Percentiles rank a stretch among this genome's conserved stretches.
Evolutionary conservation across 2,329 filamentous ascomycete genomes (phyloP).

Genomic region (Penicillium psychrosexuale): DNA sequence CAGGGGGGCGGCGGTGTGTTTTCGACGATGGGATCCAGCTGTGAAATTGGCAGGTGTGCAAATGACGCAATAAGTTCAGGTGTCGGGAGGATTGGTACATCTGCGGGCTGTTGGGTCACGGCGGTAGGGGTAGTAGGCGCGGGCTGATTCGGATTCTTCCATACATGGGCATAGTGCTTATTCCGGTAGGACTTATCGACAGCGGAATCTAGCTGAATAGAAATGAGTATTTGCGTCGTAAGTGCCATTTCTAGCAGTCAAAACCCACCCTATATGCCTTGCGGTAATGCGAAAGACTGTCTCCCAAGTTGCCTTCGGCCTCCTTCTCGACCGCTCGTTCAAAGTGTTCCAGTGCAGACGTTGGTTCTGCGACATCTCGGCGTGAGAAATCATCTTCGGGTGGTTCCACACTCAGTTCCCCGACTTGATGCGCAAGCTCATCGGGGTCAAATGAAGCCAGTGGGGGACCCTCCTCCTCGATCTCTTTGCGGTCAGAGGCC

Average conservation of each 20-base stretch:
- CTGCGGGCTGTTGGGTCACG: conserved; percentile 56
- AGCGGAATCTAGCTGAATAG: conserved; percentile 67
- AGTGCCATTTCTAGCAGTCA: background rate
- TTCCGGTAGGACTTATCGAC: conserved; percentile 86
- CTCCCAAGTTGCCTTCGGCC: conserved; percentile 76
- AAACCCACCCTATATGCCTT: conserved; percentile 73
- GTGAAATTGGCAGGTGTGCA: conserved; percentile 64
- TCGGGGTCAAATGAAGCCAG: conserved; percentile 24
- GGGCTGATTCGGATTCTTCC: conserved; percentile 46
- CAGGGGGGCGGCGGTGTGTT: conserved; percentile 72
- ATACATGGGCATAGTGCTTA: conserved; percentile 77
- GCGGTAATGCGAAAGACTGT: conserved; percentile 83
- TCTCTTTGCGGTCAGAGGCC: conserved; percentile 38
- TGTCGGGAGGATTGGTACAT: conserved; percentile 51
- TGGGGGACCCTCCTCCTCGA: conserved; percentile 34
- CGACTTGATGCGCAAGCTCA: conserved; percentile 37
- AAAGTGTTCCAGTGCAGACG: conserved; percentile 85
- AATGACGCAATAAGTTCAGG: conserved; percentile 75
- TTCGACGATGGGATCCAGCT: conserved; percentile 66
- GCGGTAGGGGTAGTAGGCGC: conserved; percentile 53
- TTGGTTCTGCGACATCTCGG: conserved; percentile 50
- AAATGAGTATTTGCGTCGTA: conserved; percentile 14
- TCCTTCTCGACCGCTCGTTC: conserved; percentile 90
- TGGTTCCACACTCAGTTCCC: conserved; percentile 33
- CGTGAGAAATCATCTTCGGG: conserved; percentile 39